phyloP scores from a whole-genome alignment of 2,329 filamentous ascomycete species.

The Amylocarpus encephaloides region DNA sequence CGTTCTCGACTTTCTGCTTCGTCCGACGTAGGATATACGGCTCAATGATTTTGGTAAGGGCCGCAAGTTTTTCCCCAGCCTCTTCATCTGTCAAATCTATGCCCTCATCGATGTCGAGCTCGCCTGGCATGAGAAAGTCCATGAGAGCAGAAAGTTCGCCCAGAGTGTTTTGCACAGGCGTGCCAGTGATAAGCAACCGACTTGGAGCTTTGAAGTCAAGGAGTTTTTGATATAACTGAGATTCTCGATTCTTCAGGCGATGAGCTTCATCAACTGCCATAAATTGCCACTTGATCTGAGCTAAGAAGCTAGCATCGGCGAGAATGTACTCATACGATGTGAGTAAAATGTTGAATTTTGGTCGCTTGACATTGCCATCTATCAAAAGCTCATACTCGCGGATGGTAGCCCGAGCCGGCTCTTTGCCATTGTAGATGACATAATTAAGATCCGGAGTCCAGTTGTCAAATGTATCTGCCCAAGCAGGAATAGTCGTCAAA shows the following conservation, averaged over 20 bases:
- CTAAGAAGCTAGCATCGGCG: constrained; percentile 75
- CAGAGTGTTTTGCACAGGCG: constrained; percentile 94
- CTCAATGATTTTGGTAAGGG: constrained; percentile 79
- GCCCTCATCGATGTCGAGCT: constrained; percentile 84
- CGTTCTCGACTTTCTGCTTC: constrained; percentile 95
- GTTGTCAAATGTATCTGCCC: constrained; percentile 94
- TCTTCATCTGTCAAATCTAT: constrained; percentile 76
- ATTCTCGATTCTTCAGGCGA: constrained; percentile 91
- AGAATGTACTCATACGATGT: constrained; percentile 98
- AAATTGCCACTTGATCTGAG: constrained; percentile 94
- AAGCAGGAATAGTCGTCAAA: constrained; percentile 92
- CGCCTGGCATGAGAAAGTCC: constrained; percentile 95
- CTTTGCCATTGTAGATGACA: constrained; percentile 90
- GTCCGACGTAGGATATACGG: constrained; percentile 94
- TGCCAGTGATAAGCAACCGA: constrained; percentile 90
- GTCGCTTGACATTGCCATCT: constrained; percentile 78
- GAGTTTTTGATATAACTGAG: constrained; percentile 82
- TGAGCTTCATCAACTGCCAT: constrained; percentile 96
- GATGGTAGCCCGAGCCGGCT: constrained; percentile 79
- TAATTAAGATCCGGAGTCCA: constrained; percentile 98
- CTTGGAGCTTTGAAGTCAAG: constrained; percentile 82
- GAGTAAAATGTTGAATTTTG: constrained; percentile 95
- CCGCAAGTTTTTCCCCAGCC: constrained; percentile 79
- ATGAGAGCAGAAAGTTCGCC: constrained; percentile 87
- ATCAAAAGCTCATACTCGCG: constrained; percentile 83